Conservation (phyloP, 2,329 filamentous ascomycete species). For the Didymosphaeria variabile region DNA sequence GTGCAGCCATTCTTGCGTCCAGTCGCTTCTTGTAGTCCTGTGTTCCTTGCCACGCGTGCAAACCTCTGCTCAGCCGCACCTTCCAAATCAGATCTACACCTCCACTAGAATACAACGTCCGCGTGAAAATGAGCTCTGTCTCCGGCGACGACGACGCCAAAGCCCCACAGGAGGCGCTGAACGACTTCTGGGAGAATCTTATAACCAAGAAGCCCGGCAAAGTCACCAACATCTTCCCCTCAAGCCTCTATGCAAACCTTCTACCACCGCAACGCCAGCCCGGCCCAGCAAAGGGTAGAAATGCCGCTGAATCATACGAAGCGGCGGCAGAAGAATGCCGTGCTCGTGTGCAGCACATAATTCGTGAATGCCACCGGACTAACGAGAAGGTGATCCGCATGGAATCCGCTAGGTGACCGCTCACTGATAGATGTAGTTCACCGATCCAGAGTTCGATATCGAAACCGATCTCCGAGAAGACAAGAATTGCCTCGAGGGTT, state of each 20-base stretch:
- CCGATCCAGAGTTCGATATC: slow-evolving; percentile 83
- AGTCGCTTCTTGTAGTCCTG: neutral
- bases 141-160: slow-evolving; percentile 27
- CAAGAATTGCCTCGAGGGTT: slow-evolving; percentile 42
- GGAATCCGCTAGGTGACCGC: neutral
- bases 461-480: slow-evolving; percentile 71
- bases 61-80: neutral
- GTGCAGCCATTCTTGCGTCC: neutral
- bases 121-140: slow-evolving; percentile 26
- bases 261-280: slow-evolving; percentile 44
- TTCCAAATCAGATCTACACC: neutral
- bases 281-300: slow-evolving; percentile 66
- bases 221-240: slow-evolving; percentile 73
- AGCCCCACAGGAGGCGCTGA: slow-evolving; percentile 69
- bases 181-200: slow-evolving; percentile 76
- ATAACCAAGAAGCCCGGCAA: slow-evolving; percentile 75
- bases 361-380: slow-evolving; percentile 72
- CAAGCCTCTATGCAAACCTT: slow-evolving; percentile 67
- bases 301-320: slow-evolving; percentile 73
- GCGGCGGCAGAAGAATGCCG: slow-evolving; percentile 74
- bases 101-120: neutral
- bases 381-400: slow-evolving; percentile 70
- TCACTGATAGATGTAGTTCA: slow-evolving; percentile 59
- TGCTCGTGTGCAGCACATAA: slow-evolving; percentile 64
- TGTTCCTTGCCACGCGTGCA: neutral